Conservation (phyloP, 345 rosid genomes). For the Limnanthes douglasii region DNA sequence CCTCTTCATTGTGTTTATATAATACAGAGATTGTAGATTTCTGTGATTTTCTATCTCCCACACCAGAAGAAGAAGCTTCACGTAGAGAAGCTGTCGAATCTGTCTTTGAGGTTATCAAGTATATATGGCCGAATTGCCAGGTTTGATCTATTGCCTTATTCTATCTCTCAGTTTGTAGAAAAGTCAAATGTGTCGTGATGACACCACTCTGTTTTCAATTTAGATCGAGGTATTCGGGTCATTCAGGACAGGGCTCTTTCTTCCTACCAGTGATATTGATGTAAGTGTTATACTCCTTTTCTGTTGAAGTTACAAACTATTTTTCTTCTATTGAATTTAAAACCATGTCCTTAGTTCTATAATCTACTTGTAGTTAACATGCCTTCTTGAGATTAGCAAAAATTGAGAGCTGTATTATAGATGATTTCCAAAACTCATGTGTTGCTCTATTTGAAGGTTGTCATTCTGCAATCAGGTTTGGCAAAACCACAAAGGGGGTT, state of each 20-base stretch:
- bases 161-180: conserved; percentile 1
- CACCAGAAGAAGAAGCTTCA: conserved; percentile 50
- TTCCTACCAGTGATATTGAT: conserved; percentile 94
- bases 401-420: no score
- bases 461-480: conserved; percentile 64
- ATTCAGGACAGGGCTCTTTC: conserved; percentile 72
- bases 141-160: conserved; percentile 14
- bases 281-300: conserved; percentile 27
- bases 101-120: conserved; percentile 55
- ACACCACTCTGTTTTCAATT: conserved; percentile 3
- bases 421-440: no score
- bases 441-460: conserved; percentile 38
- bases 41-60: conserved; percentile 70
- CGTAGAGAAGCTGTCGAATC: conserved; percentile 41
- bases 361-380: no score
- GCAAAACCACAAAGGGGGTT: conserved; percentile 58
- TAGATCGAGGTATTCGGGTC: conserved; percentile 91
- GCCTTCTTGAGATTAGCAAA: no score
- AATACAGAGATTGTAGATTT: conserved; percentile 84
- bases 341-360: no score
- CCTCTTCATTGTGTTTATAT: conserved; percentile 6
- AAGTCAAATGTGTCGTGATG: background rate
- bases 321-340: no score
- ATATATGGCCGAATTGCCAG: conserved; percentile 87
- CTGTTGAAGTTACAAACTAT: no score